Percentiles rank a stretch among this genome's conserved stretches.
These are phyloP conservation scores for Epithele typhae DNA, from an alignment of 768 basidiomycete genomes.

Conservation along the genomic window DNA sequence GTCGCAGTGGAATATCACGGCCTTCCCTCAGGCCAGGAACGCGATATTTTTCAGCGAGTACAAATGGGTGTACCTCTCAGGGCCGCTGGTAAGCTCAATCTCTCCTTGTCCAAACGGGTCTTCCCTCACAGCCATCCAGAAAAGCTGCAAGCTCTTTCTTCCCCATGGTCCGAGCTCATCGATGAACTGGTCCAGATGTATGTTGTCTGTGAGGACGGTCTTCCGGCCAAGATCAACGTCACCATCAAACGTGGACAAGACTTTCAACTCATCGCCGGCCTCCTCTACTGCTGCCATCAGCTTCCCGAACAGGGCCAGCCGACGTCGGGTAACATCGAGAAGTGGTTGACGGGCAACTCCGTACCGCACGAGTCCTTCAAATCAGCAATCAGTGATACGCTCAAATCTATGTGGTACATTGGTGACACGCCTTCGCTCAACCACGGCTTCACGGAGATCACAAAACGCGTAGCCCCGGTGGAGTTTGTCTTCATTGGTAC, in stretches of 20 bases:
- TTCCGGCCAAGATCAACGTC: slow-evolving; percentile 53
- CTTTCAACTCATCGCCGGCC: slow-evolving; percentile 68
- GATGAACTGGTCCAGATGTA: slow-evolving; percentile 51
- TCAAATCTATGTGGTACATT: slow-evolving; percentile 52
- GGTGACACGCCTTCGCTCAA: slow-evolving; percentile 38
- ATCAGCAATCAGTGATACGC: slow-evolving; percentile 44
- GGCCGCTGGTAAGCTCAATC: slow-evolving; percentile 50
- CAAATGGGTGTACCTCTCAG: slow-evolving; percentile 76
- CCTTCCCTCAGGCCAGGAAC: slow-evolving; percentile 52
- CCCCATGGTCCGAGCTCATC: slow-evolving; percentile 69
- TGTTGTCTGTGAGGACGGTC: slow-evolving; percentile 54
- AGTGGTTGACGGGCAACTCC: slow-evolving; percentile 31
- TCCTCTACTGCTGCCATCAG: slow-evolving; percentile 63
- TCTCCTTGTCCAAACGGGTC: no score
- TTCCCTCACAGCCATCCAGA: no score
- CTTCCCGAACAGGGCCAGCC: slow-evolving; percentile 45
- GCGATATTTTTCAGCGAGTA: slow-evolving; percentile 81
- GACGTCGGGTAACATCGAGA: slow-evolving; percentile 53
- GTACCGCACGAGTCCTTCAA: slow-evolving; percentile 48
- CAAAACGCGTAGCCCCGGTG: slow-evolving; percentile 61
- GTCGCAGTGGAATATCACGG: slow-evolving; percentile 62
- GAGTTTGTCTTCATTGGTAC: slow-evolving; percentile 81
- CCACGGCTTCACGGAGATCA: slow-evolving; percentile 48
- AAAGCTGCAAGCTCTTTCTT: slow-evolving; percentile 75
- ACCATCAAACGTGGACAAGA: slow-evolving; percentile 68